Conservation (phyloP, 2,329 filamentous ascomycete genomes). For the Fusarium lateritium region DNA sequence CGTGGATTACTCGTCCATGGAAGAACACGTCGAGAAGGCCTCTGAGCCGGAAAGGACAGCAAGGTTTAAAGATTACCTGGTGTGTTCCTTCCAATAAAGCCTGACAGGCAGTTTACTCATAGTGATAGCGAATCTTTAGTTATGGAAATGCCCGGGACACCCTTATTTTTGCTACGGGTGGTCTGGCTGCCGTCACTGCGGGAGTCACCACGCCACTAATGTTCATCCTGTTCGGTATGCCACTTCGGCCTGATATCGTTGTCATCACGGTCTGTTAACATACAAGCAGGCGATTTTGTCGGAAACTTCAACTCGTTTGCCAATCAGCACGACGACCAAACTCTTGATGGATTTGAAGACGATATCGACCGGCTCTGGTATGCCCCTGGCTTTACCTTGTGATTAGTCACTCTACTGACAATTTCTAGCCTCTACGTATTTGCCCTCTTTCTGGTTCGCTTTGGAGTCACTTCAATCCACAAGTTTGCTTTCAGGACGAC, state of each 20-base stretch:
- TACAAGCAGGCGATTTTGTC: constrained; percentile 58
- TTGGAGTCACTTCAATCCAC: constrained; percentile 73
- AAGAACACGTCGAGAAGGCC: too few relatives aligned
- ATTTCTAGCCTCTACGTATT: constrained; percentile 74
- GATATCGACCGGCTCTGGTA: constrained; percentile 63
- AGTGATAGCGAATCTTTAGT: constrained; percentile 63
- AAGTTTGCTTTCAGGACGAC: constrained; percentile 74
- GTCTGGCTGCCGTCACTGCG: constrained; percentile 65
- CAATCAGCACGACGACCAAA: constrained; percentile 50
- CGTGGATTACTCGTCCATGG: too few relatives aligned
- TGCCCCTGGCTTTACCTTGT: constrained; percentile 32
- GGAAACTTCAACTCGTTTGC: constrained; percentile 62
- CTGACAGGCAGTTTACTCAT: background rate
- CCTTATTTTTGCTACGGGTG: constrained; percentile 62
- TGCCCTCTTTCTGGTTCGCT: constrained; percentile 77
- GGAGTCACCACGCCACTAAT: constrained; percentile 54
- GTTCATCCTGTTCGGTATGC: background rate
- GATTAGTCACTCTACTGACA: background rate
- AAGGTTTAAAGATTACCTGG: constrained; percentile 61
- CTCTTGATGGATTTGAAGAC: constrained; percentile 55
- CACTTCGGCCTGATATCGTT: too few relatives aligned
- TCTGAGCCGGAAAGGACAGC: constrained; percentile 60
- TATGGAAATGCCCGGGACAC: constrained; percentile 70
- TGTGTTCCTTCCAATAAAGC: constrained; percentile 3
- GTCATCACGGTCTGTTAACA: background rate